phyloP scores from a whole-genome alignment of 768 basidiomycete genomes.

The Phylloporus arenicola region DNA sequence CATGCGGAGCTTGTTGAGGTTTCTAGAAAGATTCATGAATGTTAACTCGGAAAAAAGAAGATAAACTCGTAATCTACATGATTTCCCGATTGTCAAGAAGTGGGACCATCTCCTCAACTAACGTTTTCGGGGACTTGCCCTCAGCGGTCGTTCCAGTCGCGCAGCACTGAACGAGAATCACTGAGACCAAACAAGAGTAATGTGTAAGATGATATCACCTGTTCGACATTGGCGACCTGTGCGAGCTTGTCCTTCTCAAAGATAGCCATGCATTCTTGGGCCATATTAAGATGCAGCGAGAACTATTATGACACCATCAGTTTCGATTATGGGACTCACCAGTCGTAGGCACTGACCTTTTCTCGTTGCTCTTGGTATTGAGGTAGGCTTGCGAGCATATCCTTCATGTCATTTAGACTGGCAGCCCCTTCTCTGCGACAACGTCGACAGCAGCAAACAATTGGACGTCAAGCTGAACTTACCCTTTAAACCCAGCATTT shows the following conservation, averaged over 20 bases:
- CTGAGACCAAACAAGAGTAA: not conserved
- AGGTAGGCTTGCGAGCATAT: conserved; percentile 93
- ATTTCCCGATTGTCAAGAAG: conserved; percentile 83
- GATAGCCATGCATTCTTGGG: conserved; percentile 92
- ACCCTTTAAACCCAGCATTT: conserved; percentile 93
- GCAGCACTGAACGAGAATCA: conserved; percentile 59
- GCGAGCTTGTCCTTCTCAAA: conserved; percentile 88
- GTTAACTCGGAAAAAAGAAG: not conserved
- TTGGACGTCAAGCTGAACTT: conserved; percentile 20
- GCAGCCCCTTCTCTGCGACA: conserved; percentile 65
- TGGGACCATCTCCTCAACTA: conserved; percentile 99
- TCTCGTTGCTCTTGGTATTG: conserved; percentile 95
- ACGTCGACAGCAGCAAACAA: conserved; percentile 1
- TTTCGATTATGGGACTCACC: not conserved
- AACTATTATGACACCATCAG: conserved; percentile 49
- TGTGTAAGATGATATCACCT: conserved; percentile 41
- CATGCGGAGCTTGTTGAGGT: conserved; percentile 90
- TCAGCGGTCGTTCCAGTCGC: conserved; percentile 89
- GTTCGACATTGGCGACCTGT: conserved; percentile 82
- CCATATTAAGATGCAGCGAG: conserved; percentile 95
- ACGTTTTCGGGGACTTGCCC: conserved; percentile 87
- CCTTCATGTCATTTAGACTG: conserved; percentile 96
- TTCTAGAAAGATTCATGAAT: conserved; percentile 41
- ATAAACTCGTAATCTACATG: conserved; percentile 45
- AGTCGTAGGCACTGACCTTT: conserved; percentile 49